These are phyloP conservation scores for Fusarium sacchari DNA, from an alignment of 2,329 filamentous ascomycete species.

Conservation along the genomic window DNA sequence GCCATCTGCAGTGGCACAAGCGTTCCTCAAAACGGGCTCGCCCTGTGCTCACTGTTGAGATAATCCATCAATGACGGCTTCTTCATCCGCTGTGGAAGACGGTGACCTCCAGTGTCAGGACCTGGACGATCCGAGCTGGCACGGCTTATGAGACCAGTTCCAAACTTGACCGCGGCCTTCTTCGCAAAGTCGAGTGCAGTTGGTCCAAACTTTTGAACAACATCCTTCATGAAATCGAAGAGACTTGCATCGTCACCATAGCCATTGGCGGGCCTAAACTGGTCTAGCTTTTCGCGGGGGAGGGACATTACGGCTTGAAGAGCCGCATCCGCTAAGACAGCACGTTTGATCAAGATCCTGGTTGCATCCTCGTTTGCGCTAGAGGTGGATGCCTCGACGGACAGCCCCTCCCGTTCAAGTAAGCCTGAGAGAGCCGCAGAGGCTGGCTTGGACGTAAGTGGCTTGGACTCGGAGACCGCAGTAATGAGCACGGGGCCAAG, in stretches of 20 bases:
- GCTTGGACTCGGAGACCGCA: background rate
- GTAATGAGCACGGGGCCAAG: slow-evolving; percentile 13
- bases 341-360: background rate
- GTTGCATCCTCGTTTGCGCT: background rate
- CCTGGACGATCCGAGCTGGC: background rate
- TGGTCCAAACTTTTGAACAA: background rate
- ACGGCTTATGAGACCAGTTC: background rate
- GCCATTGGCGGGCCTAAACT: background rate
- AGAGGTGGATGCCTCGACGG: background rate
- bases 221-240: background rate
- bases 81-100: background rate
- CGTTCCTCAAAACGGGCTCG: background rate
- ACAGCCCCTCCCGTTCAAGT: background rate
- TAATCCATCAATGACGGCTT: background rate
- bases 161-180: background rate
- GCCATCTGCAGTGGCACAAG: background rate
- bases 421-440: background rate
- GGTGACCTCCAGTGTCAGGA: background rate
- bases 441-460: background rate
- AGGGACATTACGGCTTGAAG: background rate
- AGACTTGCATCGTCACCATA: background rate
- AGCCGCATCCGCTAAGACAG: background rate
- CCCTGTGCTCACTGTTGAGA: background rate
- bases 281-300: background rate
- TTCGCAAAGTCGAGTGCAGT: background rate